Evolutionary conservation across 148 eudicot genomes (phyloP).

Genomic region (Drosera capensis): DNA sequence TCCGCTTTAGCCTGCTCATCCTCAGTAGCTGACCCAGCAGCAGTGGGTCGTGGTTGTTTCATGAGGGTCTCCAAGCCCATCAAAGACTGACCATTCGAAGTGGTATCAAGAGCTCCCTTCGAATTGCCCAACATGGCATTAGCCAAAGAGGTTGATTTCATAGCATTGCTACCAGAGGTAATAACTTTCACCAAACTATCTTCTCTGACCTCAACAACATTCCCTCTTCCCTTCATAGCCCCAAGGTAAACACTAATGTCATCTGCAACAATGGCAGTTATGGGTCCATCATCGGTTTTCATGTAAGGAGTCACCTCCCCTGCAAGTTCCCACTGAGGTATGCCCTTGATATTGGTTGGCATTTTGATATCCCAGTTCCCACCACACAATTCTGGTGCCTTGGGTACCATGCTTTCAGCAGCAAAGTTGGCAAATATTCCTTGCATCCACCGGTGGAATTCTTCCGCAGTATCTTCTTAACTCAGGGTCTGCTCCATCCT

Average conservation of each 20-base stretch:
- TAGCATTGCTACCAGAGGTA: slow-evolving; percentile 33
- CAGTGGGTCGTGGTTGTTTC: slow-evolving; percentile 35
- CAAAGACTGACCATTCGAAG: slow-evolving; percentile 33
- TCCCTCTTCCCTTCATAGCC: slow-evolving; percentile 77
- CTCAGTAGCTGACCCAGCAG: slow-evolving; percentile 27
- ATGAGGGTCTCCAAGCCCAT: slow-evolving; percentile 69
- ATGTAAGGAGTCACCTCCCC: slow-evolving; percentile 96
- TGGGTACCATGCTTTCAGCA: slow-evolving; percentile 98
- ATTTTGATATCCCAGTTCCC: slow-evolving; percentile 98
- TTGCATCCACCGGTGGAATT: slow-evolving; percentile 97
- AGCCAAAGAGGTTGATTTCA: slow-evolving; percentile 27
- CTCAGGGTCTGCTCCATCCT: slow-evolving; percentile 72
- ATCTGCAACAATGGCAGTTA: slow-evolving; percentile 80
- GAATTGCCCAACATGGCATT: slow-evolving; percentile 26
- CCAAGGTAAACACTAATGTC: slow-evolving; percentile 93
- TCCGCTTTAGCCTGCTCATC: slow-evolving; percentile 91
- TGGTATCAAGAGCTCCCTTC: slow-evolving; percentile 24
- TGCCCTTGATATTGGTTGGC: slow-evolving; percentile 60
- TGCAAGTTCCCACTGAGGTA: slow-evolving; percentile 93
- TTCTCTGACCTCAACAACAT: slow-evolving; percentile 85
- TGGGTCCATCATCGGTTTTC: slow-evolving; percentile 86
- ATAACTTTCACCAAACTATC: slow-evolving; percentile 78
- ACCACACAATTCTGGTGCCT: slow-evolving; percentile 98
- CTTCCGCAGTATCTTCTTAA: slow-evolving; percentile 85
- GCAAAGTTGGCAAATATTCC: slow-evolving; percentile 99